A percentile compares a stretch with the other conserved stretches of the same genome.
These are phyloP conservation scores for Kazachstania sp. DNA, from an alignment of 1,139 yeast genomes.

Conservation along the genomic window DNA sequence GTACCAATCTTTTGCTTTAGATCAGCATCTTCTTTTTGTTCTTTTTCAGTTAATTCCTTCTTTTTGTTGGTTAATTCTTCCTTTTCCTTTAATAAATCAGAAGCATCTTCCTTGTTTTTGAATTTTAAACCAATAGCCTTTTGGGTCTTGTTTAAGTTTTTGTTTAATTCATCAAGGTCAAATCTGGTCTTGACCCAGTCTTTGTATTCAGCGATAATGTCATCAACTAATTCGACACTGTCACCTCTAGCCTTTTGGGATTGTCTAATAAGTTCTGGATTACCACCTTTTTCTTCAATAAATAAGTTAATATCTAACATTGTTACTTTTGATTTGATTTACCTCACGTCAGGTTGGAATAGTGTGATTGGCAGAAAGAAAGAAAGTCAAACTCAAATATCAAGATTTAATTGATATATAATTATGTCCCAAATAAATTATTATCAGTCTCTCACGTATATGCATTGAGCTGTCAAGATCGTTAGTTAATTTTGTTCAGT, in stretches of 20 bases:
- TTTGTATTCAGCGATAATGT: conserved; percentile 82
- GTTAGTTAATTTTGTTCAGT: too few species aligned
- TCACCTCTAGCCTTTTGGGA: conserved; percentile 95
- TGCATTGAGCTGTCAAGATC: too few species aligned
- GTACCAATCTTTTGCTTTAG: conserved; percentile 74
- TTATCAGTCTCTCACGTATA: too few species aligned
- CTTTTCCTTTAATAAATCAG: conserved; percentile 71
- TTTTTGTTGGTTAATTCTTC: conserved; percentile 65
- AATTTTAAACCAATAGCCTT: conserved; percentile 86
- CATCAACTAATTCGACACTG: conserved; percentile 89
- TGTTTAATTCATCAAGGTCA: conserved; percentile 83
- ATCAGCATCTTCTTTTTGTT: conserved; percentile 69
- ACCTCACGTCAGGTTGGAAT: too few species aligned
- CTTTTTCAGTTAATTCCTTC: conserved; percentile 54
- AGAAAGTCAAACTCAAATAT: too few species aligned
- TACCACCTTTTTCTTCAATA: conserved; percentile 92
- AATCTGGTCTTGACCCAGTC: conserved; percentile 90
- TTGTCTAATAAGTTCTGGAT: conserved; percentile 77
- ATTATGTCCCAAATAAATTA: too few species aligned
- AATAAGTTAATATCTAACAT: conserved; percentile 92
- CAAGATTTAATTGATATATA: too few species aligned
- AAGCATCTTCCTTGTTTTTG: conserved; percentile 92
- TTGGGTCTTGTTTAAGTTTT: conserved; percentile 76
- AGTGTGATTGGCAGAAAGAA: too few species aligned
- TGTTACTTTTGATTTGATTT: neutral